A percentile compares a stretch with the other conserved stretches of the same genome.
These are phyloP conservation scores for Durusdinium trenchii DNA, from an alignment of 73 alveolate species.

Conservation along the genomic window DNA sequence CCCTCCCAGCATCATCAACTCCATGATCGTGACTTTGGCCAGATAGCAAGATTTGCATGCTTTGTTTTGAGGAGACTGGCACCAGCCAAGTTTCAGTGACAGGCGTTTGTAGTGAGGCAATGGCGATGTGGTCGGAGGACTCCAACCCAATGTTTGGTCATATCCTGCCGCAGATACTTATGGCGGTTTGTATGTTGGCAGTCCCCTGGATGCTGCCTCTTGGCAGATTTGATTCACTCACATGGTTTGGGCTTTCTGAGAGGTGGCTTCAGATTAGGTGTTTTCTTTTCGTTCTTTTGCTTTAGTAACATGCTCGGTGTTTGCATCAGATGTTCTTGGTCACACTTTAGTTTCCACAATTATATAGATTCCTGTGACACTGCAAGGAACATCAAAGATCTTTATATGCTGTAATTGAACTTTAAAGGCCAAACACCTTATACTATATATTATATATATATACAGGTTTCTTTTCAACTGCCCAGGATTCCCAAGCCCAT, in stretches of 20 bases:
- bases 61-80: not conserved
- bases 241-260: not conserved
- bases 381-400: too few species aligned
- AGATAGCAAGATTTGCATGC: not conserved
- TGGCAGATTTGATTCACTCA: not conserved
- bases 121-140: slow-evolving; percentile 90
- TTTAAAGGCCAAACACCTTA: too few species aligned
- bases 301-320: too few species aligned
- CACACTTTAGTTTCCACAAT: not conserved
- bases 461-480: too few species aligned
- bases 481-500: slow-evolving; percentile 90
- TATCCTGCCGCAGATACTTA: slow-evolving; percentile 33
- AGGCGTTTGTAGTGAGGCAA: slow-evolving; percentile 15
- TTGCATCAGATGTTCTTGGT: not conserved
- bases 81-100: not conserved
- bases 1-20: slow-evolving; percentile 89
- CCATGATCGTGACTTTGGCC: slow-evolving; percentile 53
- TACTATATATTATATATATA: too few species aligned
- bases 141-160: slow-evolving; percentile 76
- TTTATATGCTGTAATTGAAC: too few species aligned
- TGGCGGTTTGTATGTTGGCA: slow-evolving; percentile 74
- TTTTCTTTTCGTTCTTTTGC: too few species aligned
- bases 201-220: slow-evolving; percentile 79
- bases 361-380: too few species aligned
- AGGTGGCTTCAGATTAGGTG: not conserved